Evolutionary conservation across 2,329 filamentous ascomycete genomes (phyloP).

Genomic region (Fusarium sp.): DNA sequence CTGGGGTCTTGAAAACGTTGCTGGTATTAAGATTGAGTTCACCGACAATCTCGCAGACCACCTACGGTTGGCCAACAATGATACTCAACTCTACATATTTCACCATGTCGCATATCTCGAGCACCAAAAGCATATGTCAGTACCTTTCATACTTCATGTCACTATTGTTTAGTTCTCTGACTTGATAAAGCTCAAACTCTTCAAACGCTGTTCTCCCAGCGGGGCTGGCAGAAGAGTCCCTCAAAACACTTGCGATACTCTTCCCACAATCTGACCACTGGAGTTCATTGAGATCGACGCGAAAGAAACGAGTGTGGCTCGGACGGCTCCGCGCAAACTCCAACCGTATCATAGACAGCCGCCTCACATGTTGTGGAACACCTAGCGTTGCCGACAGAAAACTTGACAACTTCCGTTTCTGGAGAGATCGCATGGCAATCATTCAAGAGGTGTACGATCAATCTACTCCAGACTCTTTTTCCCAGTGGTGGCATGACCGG

Average conservation of each 20-base stretch:
- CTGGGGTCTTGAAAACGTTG: background rate
- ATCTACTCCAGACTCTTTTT: background rate
- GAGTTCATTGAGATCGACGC: background rate
- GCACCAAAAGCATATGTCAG: background rate
- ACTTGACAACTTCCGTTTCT: background rate
- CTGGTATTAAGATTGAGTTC: background rate
- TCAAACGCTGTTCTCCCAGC: background rate
- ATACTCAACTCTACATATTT: background rate
- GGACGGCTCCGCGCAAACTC: background rate
- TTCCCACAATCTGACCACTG: background rate
- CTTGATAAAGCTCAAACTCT: background rate
- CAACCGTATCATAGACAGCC: background rate
- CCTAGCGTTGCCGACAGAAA: background rate
- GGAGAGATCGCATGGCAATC: background rate
- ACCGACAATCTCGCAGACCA: background rate
- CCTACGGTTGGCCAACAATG: background rate
- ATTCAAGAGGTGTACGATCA: background rate
- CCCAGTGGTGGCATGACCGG: background rate
- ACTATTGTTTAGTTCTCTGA: too few species aligned
- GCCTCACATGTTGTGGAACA: background rate
- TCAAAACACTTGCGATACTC: background rate
- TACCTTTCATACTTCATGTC: too few species aligned
- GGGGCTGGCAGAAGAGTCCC: background rate
- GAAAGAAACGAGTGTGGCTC: background rate
- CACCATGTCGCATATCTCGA: background rate